These are phyloP conservation scores for Inosperma sp. DNA, from an alignment of 768 basidiomycete species.

Conservation along the genomic window DNA sequence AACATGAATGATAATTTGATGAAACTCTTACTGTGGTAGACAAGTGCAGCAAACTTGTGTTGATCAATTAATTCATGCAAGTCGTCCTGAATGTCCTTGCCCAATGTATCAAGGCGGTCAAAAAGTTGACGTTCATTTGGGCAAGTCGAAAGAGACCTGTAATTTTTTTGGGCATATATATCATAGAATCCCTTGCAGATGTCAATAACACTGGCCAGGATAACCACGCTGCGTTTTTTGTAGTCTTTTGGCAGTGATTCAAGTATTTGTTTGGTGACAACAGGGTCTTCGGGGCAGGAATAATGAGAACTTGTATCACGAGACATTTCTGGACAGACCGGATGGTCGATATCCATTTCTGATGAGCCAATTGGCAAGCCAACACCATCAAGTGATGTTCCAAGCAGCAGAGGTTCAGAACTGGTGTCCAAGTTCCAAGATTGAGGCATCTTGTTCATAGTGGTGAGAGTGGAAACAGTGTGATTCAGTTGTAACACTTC, in stretches of 20 bases:
- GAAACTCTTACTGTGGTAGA: neutral
- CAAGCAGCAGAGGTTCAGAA: no score
- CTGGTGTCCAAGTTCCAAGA: no score
- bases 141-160: neutral
- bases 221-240: neutral
- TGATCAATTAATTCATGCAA: constrained; percentile 1
- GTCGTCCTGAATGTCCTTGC: neutral
- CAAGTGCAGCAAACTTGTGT: neutral
- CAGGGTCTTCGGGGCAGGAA: neutral
- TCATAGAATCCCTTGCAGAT: neutral
- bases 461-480: no score
- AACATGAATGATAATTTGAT: neutral
- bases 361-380: no score
- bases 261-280: neutral
- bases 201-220: neutral
- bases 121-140: neutral
- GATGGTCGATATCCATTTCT: no score
- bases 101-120: neutral
- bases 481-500: no score
- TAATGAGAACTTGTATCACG: no score
- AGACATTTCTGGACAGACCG: no score
- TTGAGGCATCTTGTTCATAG: no score
- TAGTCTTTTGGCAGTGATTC: neutral
- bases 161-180: neutral
- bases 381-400: no score